phyloP scores from a whole-genome alignment of 2,329 filamentous ascomycete species.

The Neofusicoccum cordaticola region DNA sequence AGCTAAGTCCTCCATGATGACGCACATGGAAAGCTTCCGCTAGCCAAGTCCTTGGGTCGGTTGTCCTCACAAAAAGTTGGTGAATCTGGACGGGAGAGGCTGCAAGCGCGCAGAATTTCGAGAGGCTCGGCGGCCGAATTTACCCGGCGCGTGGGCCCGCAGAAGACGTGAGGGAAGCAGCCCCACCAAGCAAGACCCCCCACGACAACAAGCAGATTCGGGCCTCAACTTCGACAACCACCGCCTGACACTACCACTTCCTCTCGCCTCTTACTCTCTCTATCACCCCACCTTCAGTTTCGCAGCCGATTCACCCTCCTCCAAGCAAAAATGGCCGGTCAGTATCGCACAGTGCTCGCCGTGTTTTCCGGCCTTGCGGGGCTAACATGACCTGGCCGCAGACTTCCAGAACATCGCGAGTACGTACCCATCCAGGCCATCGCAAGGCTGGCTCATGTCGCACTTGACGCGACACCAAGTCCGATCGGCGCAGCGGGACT shows the following conservation, averaged over 20 bases:
- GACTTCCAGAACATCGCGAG: conserved; percentile 44
- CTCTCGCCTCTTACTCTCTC: neutral
- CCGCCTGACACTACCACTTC: neutral
- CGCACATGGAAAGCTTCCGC: too few relatives aligned
- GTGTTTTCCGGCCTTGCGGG: neutral
- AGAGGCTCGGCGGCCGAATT: conserved; percentile 15
- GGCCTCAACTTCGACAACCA: conserved; percentile 12
- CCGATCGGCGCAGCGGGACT: neutral
- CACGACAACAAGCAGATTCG: conserved; percentile 17
- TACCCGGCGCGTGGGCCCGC: conserved; percentile 2
- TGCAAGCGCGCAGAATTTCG: neutral
- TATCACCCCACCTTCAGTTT: neutral
- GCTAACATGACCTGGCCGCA: conserved; percentile 20
- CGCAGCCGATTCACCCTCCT: neutral
- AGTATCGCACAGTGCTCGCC: neutral
- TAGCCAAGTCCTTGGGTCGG: too few relatives aligned
- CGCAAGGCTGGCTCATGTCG: neutral
- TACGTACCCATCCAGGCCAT: conserved; percentile 29
- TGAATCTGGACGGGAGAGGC: neutral
- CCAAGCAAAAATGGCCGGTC: conserved; percentile 16
- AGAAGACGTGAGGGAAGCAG: neutral
- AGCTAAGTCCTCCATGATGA: too few relatives aligned
- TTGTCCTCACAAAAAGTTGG: too few relatives aligned
- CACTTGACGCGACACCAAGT: neutral
- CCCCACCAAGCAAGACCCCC: conserved; percentile 16